Evolutionary conservation across 1,284 basidiomycete genomes (phyloP), one percentile per base, ranked within the genome.

Genomic region (Marasmius oreades): DNA sequence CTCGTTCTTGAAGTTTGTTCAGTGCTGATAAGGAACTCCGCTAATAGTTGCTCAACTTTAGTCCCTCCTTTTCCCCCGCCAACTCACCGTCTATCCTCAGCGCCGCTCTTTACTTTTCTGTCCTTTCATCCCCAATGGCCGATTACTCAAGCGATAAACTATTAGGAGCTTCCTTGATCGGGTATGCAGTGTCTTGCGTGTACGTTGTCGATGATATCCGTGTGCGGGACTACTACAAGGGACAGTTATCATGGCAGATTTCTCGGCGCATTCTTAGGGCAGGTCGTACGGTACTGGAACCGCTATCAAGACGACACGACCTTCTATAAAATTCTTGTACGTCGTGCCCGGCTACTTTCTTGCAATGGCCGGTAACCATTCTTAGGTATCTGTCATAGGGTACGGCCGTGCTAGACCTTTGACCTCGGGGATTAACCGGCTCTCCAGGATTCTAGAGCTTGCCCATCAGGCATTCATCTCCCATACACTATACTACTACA

Each of bases 241-340:
- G 24, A 36, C 26, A 48, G 22, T 5, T 18, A 16, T 44, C 36
- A 7, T 47, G n/a, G 7, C 22, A 55, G 53, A 11, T 14, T 44
- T 33, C 28, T 56, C 5, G 55, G 55, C 31, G 18, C 52, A n/a
- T 45, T 56, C 14, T n/a, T 52, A 11, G 50, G 39, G 22, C 55
- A 56, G 43, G 44, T 52, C 16, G 16, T 36, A 8, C n/a, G 26
- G 20, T 56, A 56, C 22, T 52, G 36, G 50, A 26, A 18, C 12
- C 36, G 48, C 12, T 56, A 56, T 46, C 55, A 48, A n/a, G 43
- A 52, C 24, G 55, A 56, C 43, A 56, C 34, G 18, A n/a, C 18
- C 12, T 44, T 34, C 10, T 51, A 56, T 42, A 56, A 56, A n/a
- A 34, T 36, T 1, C 33, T 56, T n/a, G 55, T 56, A 23, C 44